Conservation (phyloP, 495 filamentous ascomycete genomes). For the Aspergillus bridgeri region DNA sequence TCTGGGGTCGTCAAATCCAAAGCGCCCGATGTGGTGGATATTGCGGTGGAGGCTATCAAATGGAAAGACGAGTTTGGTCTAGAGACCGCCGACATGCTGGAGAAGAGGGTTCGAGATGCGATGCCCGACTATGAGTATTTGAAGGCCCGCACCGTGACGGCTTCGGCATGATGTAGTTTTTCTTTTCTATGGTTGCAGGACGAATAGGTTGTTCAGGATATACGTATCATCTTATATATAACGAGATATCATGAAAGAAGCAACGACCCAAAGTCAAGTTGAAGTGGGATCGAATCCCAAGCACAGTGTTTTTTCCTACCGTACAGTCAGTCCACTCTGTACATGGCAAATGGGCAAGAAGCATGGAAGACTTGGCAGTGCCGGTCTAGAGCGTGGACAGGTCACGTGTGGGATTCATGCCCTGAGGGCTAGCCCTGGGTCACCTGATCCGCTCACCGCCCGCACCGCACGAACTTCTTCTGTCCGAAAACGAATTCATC, state of each 20-base stretch:
- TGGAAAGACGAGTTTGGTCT: constrained; percentile 49
- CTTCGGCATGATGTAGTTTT: not conserved
- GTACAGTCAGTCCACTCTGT: not conserved
- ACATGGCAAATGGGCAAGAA: not conserved
- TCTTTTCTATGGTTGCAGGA: not conserved
- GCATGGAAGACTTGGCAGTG: not conserved
- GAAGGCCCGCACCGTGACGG: constrained; percentile 26
- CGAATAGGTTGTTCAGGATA: not conserved
- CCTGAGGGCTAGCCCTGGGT: constrained; percentile 16
- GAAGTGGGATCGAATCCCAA: not conserved
- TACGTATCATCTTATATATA: not conserved
- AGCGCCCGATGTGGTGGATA: constrained; percentile 29
- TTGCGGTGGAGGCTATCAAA: constrained; percentile 37
- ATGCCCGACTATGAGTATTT: constrained; percentile 50
- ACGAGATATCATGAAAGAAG: not conserved
- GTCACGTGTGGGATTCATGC: not conserved
- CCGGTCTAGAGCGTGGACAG: not conserved
- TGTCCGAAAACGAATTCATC: constrained; percentile 20
- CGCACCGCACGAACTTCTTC: constrained; percentile 21
- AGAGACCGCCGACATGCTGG: constrained; percentile 29
- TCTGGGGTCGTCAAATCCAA: constrained; percentile 38
- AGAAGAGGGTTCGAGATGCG: constrained; percentile 33
- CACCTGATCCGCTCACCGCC: constrained; percentile 17
- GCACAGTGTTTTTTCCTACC: not conserved
- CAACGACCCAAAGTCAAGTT: too few species aligned